Evolutionary conservation across 2,329 filamentous ascomycete species (phyloP), one percentile per base, ranked within the genome.

Genomic region (Xylaria sp.): DNA sequence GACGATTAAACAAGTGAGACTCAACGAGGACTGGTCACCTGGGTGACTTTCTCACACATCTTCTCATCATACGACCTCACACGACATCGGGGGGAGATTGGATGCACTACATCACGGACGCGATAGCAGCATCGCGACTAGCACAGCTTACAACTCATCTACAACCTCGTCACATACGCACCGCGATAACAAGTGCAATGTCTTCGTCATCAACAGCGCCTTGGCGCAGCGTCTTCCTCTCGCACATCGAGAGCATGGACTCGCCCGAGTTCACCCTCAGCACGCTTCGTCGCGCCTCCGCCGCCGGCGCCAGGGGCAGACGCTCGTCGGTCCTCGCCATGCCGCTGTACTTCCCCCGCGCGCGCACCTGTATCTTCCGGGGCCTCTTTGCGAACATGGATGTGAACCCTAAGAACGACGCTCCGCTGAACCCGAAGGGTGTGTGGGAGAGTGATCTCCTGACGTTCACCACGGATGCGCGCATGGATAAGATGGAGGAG

Each of bases 401-500:
- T 4, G 84, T 84, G 61, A 93, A 94, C 80, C 87, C 89, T 51
- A 89, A 90, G 79, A 95, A 96, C 80, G 82, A 88, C 40, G 91
- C 93, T 3, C 85, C 89, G 71, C 84, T 85, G 70, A 97, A 97
- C 79, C 90, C 92, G 4, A 73, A 81, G 6, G 81, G 88, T 33
- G 58, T 80, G 0, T 97, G 88, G 77, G 90, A 92, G 75, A 93
- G 89, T 74, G 94, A 98, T 72, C 83, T 95, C 74, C 87, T 92
- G 3, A 91, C 92, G 0, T 90, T 97, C 76, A 97, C 95, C 0
- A 97, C 94, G 0, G 96, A 98, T 79, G 88, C 88, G 9, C 88
- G 95, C 54, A 97, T 97, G 93, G 87, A 90, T 68, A 98, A 98
- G 83, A 84, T 92, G 0, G 83, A 84, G 2, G 91, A 97, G 79